These are phyloP conservation scores for Leccinum obscurum DNA, from an alignment of 768 basidiomycete species.

Conservation along the genomic window DNA sequence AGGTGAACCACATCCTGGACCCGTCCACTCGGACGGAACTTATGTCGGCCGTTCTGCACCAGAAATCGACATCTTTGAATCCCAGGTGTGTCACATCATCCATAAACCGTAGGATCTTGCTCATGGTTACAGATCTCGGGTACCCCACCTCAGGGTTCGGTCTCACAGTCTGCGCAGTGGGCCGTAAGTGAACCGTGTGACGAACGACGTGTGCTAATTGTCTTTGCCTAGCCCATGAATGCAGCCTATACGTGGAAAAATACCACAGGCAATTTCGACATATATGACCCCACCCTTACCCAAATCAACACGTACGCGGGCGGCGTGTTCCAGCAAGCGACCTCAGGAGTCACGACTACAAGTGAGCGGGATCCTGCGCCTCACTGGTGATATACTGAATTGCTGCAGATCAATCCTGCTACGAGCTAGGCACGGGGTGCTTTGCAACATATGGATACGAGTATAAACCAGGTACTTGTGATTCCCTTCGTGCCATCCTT, in stretches of 20 bases:
- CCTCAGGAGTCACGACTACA: constrained; percentile 66
- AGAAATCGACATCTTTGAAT: constrained; percentile 91
- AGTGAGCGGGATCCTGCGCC: constrained; percentile 36
- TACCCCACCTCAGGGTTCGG: constrained; percentile 47
- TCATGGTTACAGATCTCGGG: constrained; percentile 36
- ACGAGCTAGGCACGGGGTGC: constrained; percentile 50
- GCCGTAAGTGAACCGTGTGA: constrained; percentile 47
- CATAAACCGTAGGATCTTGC: background rate
- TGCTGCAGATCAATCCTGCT: constrained; percentile 63
- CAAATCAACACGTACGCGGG: constrained; percentile 68
- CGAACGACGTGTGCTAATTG: background rate
- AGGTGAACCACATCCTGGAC: constrained; percentile 87
- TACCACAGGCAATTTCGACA: constrained; percentile 54
- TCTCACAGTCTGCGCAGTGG: constrained; percentile 87
- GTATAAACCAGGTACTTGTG: constrained; percentile 61
- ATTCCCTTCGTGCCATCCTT: background rate
- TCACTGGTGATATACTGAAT: background rate
- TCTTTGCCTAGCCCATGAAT: constrained; percentile 67
- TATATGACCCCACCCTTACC: constrained; percentile 52
- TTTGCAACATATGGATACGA: constrained; percentile 79
- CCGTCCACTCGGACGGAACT: constrained; percentile 69
- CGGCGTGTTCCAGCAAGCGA: constrained; percentile 81
- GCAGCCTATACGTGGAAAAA: constrained; percentile 70
- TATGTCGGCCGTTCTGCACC: constrained; percentile 83
- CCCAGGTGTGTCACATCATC: constrained; percentile 48